These are phyloP conservation scores for Leccinellum rugosiceps DNA, from an alignment of 768 basidiomycete species.

Conservation along the genomic window DNA sequence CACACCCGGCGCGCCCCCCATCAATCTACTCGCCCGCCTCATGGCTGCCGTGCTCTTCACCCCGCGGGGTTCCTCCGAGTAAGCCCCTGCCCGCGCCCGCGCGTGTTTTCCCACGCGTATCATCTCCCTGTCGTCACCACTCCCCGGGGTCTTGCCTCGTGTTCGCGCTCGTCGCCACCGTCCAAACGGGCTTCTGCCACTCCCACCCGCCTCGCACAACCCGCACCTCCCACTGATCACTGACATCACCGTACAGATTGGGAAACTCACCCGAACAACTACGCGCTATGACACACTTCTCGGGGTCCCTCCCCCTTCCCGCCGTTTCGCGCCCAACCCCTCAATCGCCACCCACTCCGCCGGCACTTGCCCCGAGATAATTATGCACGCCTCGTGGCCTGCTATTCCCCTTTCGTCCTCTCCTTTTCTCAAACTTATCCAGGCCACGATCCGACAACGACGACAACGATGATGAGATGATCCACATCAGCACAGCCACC, in stretches of 20 bases:
- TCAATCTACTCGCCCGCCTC: constrained; percentile 17
- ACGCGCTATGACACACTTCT: background rate
- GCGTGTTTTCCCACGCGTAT: constrained; percentile 17
- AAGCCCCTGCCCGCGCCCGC: background rate
- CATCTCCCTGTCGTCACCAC: constrained; percentile 9
- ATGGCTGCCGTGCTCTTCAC: constrained; percentile 13
- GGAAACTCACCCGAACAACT: background rate
- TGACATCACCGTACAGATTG: constrained; percentile 8
- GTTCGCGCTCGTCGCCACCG: constrained; percentile 24
- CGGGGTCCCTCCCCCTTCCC: background rate
- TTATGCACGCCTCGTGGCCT: background rate
- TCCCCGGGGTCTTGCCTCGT: constrained; percentile 28
- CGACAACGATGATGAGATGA: background rate
- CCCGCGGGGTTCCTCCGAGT: background rate
- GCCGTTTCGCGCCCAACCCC: background rate
- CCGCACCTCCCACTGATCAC: constrained; percentile 10
- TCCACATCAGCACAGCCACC: constrained; percentile 3
- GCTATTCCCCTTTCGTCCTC: background rate
- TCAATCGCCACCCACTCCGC: background rate
- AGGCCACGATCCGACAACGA: background rate
- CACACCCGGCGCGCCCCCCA: background rate
- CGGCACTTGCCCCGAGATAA: no score
- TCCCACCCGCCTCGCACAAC: constrained; percentile 12
- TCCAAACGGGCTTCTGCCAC: background rate
- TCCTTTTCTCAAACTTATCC: background rate